Evolutionary conservation across 257 asterid genomes (phyloP).

Genomic region (Petrea volubilis): DNA sequence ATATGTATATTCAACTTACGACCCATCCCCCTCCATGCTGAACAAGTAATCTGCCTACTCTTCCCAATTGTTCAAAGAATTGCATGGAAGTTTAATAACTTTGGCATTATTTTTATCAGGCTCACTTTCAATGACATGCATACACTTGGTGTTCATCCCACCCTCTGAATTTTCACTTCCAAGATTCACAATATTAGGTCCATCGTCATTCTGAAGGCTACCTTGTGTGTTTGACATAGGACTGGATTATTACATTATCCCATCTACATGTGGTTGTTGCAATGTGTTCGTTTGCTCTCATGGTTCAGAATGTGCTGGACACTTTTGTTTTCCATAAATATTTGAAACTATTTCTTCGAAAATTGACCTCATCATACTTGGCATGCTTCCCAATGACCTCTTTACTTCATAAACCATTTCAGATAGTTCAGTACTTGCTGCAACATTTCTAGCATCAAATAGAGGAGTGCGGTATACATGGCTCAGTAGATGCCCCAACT

Average conservation of each 20-base stretch:
- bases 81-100: not conserved
- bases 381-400: not conserved
- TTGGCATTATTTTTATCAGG: not conserved
- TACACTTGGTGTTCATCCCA: not conserved
- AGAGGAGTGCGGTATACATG: not conserved
- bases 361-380: not conserved
- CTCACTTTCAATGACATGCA: not conserved
- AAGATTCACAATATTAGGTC: not conserved
- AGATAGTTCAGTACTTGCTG: not conserved
- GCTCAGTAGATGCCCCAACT: not conserved
- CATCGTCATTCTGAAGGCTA: not conserved
- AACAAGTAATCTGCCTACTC: not conserved
- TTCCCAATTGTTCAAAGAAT: not conserved
- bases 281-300: not conserved
- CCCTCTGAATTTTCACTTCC: too few relatives aligned
- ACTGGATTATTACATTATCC: not conserved
- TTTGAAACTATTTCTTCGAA: not conserved
- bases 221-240: not conserved
- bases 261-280: not conserved
- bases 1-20: not conserved
- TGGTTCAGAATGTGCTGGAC: not conserved
- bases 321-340: not conserved
- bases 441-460: not conserved
- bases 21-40: not conserved
- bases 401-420: too few relatives aligned